Base-by-base conservation (phyloP, 1,139 yeast species). In the Eremothecium coryli region DNA sequence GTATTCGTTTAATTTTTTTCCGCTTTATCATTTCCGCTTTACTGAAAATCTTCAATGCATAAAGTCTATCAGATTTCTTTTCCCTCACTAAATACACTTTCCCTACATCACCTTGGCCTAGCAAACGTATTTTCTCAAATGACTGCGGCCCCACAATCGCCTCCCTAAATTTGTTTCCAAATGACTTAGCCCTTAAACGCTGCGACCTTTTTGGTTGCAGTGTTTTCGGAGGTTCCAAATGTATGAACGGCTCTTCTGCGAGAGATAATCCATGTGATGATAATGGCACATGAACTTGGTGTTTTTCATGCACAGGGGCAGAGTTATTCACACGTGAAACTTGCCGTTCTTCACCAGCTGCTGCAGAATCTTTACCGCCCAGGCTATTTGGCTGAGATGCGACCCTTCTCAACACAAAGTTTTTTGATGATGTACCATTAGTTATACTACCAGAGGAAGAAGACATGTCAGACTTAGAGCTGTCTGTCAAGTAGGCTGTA, bases 71-170 rank as follows among this genome's bases (percentile, higher is more conserved):
- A 3, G 88, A 68, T 30, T 67, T 64, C 56, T 81, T 84, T 50
- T 93, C 96, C 38, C 82, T 72, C 4, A 90, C 98, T 29, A 93
- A 63, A 49, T 81, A 93, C 14, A 93, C 99, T 56, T 86, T 86
- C 4, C 99, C 99, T 27, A 93, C 98, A 52, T 93, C 99, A 35
- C 99, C 99, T 54, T 85, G 85, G 4, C 99, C 99, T 37, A 93
- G 64, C 20, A 90, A 62, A 45, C 85, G 74, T 39, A 93, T 73
- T 55, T 86, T 90, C 46, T 88, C 95, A 58, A 93, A 93, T 25
- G 90, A 81, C 35, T 73, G 70, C 2, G 94, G 94, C 3, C 81
- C 73, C 8, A 93, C 99, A 52, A 80, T 84, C 5, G 78, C 93
- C 44, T 76, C 77, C 44, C 79, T 65, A 17, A 84, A 68, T 46